These are phyloP conservation scores for Populus euphratica DNA, from an alignment of 345 rosid species.

Conservation along the genomic window DNA sequence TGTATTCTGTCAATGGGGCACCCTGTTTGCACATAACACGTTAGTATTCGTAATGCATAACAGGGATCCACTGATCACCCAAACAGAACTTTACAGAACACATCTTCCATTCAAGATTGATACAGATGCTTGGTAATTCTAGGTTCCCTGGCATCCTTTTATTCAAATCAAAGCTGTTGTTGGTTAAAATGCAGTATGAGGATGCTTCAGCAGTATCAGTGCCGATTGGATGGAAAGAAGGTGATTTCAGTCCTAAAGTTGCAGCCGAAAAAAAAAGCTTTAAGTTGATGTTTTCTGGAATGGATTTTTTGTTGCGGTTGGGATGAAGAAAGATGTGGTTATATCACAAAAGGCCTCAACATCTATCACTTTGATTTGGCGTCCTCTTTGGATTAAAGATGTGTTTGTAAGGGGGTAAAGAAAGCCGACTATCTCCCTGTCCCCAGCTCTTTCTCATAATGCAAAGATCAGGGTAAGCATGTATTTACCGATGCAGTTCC, in stretches of 20 bases:
- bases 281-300: background rate
- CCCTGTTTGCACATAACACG: slow-evolving; percentile 45
- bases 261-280: background rate
- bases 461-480: too few species aligned
- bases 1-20: slow-evolving; percentile 87
- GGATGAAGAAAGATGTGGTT: background rate
- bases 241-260: background rate
- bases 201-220: background rate
- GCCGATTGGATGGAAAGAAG: background rate
- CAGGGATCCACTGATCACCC: background rate
- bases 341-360: too few species aligned
- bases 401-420: too few species aligned
- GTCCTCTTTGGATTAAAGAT: too few species aligned
- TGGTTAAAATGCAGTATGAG: background rate
- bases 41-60: background rate
- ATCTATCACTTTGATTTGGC: too few species aligned
- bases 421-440: too few species aligned
- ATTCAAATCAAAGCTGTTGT: too few species aligned
- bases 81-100: background rate
- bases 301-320: background rate
- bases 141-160: background rate
- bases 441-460: too few species aligned
- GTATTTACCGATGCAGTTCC: too few species aligned
- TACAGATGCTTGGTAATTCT: background rate
- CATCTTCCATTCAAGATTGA: background rate